Conservation (phyloP, 495 filamentous ascomycete genomes). For the Staphylotrichum tortipilum region DNA sequence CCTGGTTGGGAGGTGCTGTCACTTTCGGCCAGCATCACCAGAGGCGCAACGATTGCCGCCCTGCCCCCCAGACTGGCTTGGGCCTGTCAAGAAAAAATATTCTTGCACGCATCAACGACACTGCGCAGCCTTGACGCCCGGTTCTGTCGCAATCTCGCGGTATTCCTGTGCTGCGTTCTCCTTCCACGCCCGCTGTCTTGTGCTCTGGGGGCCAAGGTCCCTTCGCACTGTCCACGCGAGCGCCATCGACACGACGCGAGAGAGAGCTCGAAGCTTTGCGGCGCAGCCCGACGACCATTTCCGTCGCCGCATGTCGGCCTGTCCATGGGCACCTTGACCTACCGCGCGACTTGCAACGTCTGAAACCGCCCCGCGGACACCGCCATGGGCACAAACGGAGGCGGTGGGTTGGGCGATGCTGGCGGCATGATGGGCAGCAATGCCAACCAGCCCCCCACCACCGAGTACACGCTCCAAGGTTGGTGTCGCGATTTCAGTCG, state of each 20-base stretch:
- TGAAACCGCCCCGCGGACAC: constrained; percentile 54
- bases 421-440: constrained; percentile 34
- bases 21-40: constrained; percentile 14
- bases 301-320: constrained; percentile 16
- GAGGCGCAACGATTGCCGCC: constrained; percentile 8
- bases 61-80: constrained; percentile 4
- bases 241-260: too few species aligned
- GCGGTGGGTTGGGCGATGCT: constrained; percentile 44
- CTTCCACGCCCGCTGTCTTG: not conserved
- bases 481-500: constrained; percentile 20
- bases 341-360: constrained; percentile 16
- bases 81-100: constrained; percentile 6
- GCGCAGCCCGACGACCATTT: too few species aligned
- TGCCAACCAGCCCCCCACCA: constrained; percentile 62
- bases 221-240: too few species aligned
- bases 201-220: too few species aligned
- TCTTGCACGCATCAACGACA: constrained; percentile 2
- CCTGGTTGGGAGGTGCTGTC: not conserved
- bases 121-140: not conserved
- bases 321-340: constrained; percentile 15
- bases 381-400: constrained; percentile 58
- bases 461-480: constrained; percentile 99
- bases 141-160: not conserved
- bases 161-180: not conserved
- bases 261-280: too few species aligned